Evolutionary conservation across 768 basidiomycete genomes (phyloP), one percentile per base, ranked within the genome.

Genomic region (Trametes maxima): DNA sequence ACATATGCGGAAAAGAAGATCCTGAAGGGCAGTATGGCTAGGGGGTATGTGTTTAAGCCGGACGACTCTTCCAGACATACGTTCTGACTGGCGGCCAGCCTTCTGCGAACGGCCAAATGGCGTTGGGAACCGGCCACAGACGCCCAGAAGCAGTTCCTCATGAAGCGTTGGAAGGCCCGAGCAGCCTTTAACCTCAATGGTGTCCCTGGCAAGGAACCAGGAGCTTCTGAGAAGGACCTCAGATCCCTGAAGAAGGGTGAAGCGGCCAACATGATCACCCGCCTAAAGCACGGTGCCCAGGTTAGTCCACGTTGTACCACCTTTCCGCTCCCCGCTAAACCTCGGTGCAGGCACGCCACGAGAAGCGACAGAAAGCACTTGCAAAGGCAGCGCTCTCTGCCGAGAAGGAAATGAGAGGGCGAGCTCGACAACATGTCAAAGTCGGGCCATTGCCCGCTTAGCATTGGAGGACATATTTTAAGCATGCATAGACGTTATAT

Each of bases 181-280:
- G 64, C 65, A 50, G 56, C 53, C 7, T 24, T 54, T 5, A 17
- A 42, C 2, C 47, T 64, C 42, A 60, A 65, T 49, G 62, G 42
- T 51, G 63, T 64, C n/a, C 54, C 61, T 11, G 57, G 64, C 17
- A 68, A 59, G n/a, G 68, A 69, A 17, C 56, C 68, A 35, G 24
- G 21, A 5, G 47, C 52, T 13, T 67, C 63, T 22, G 71, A 71
- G 10, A 67, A 76, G 33, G 75, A 72, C 45, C 70, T 85, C 5
- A 71, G 67, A 46, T 73, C 59, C 0, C 68, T 95, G 66, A 92
- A 84, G 1, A 93, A 91, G 71, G 93, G 93, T 2, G 81, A 90
- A 64, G 91, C 92, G 28, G 88, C 87, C 0, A 86, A 87, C 64
- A 85, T 94, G 46, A 89, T 95, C 62, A 85, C 85, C 22, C 85